A percentile compares a stretch with the other conserved stretches of the same genome.
Conservation (phyloP, 1,284 basidiomycete species). For the Ustilago bromivora region DNA sequence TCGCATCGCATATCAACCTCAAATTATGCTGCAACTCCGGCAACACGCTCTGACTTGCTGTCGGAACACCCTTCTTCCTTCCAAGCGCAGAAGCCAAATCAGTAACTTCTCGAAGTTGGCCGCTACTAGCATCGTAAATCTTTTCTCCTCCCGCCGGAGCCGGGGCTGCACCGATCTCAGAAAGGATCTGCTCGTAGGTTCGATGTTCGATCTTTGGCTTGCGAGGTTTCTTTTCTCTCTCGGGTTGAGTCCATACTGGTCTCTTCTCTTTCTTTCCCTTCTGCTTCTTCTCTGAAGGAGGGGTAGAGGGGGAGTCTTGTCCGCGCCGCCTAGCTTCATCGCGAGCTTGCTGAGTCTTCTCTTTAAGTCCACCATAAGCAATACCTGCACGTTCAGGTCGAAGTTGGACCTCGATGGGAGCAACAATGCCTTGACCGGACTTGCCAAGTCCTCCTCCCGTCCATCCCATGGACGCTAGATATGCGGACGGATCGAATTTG, state of each 20-base stretch:
- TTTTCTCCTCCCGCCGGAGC: constrained; percentile 37
- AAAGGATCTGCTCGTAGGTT: constrained; percentile 68
- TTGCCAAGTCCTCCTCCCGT: constrained; percentile 67
- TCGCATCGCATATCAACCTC: constrained; percentile 83
- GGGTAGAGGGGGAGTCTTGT: constrained; percentile 25
- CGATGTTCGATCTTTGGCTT: constrained; percentile 63
- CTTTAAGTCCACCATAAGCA: constrained; percentile 66
- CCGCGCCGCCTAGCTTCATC: constrained; percentile 58
- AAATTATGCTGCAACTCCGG: constrained; percentile 97
- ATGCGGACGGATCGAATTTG: constrained; percentile 64
- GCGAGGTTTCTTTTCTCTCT: constrained; percentile 50
- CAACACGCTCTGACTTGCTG: constrained; percentile 70
- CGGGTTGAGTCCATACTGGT: constrained; percentile 49
- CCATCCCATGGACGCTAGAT: constrained; percentile 68
- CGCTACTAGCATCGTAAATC: constrained; percentile 62
- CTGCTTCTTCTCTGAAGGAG: constrained; percentile 60
- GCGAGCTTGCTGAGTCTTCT: constrained; percentile 63
- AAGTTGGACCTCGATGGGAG: constrained; percentile 67
- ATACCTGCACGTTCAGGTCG: constrained; percentile 67
- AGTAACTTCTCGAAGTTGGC: constrained; percentile 48
- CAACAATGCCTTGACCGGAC: constrained; percentile 64
- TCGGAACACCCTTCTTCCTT: constrained; percentile 27
- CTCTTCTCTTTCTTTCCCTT: constrained; percentile 71
- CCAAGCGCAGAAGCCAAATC: constrained; percentile 59
- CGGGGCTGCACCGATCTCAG: constrained; percentile 46